Evolutionary conservation across 257 asterid species (phyloP).

Genomic region (Verbena officinalis): DNA sequence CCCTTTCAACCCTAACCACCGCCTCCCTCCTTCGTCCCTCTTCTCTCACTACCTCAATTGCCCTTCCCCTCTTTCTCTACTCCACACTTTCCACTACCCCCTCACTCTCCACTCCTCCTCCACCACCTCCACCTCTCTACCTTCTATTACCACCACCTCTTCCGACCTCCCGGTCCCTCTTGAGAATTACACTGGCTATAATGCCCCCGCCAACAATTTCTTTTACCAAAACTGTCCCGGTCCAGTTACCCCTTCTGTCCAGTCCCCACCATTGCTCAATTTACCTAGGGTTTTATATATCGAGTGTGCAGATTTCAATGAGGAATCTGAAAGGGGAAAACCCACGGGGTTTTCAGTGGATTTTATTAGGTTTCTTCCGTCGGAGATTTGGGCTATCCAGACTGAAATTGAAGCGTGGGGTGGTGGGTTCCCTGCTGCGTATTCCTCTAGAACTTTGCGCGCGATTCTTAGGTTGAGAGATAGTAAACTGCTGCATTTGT

Average conservation of each 20-base stretch:
- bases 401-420: slow-evolving; percentile 65
- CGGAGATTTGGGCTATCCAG: slow-evolving; percentile 74
- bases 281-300: slow-evolving; percentile 48
- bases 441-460: slow-evolving; percentile 58
- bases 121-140: slow-evolving; percentile 20
- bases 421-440: slow-evolving; percentile 49
- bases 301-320: slow-evolving; percentile 48
- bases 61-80: slow-evolving; percentile 50
- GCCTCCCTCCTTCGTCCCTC: slow-evolving; percentile 65
- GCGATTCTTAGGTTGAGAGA: slow-evolving; percentile 44
- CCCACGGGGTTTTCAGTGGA: slow-evolving; percentile 15
- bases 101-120: slow-evolving; percentile 41
- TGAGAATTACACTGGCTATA: slow-evolving; percentile 36
- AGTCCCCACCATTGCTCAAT: slow-evolving; percentile 49
- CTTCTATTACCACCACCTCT: slow-evolving; percentile 30
- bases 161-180: slow-evolving; percentile 57
- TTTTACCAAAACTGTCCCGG: slow-evolving; percentile 77
- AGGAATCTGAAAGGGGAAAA: background rate
- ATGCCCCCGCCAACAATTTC: slow-evolving; percentile 36
- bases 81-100: slow-evolving; percentile 48
- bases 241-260: slow-evolving; percentile 49
- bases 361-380: slow-evolving; percentile 57
- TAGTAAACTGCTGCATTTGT: slow-evolving; percentile 41
- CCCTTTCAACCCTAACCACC: slow-evolving; percentile 73
- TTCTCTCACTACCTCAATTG: slow-evolving; percentile 76